Base-by-base conservation (phyloP, 2,329 filamentous ascomycete species). In the Trichoderma pleuroti region DNA sequence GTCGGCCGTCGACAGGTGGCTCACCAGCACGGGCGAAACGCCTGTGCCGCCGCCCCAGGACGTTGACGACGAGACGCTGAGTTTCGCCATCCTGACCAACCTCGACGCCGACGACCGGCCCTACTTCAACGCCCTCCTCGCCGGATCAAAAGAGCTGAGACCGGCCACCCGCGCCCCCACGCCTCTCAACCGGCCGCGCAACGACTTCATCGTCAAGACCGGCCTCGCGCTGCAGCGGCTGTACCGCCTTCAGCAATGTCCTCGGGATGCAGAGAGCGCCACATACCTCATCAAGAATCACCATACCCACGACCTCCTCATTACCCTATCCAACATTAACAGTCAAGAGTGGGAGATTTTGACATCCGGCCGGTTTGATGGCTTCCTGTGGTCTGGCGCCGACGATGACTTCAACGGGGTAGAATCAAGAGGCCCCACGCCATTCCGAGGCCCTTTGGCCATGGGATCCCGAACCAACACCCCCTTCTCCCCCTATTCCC, bases 261-360 rank as follows among this genome's bases (percentile, higher is more conserved):
- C 95, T 1, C 90, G 95, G 60, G 93, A 97, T 76, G 92, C 94
- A 21, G 94, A 98, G 79, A 90, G 91, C 7, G 93, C 92, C 14
- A 90, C 96, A 75, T 98, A 93, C 78, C 88, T 98, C 61, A 87
- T 98, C 73, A 93, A 92, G 79, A 92, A 98, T 78, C 90, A 91
- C 0, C 85, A 88, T 14, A 88, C 96, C 62, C 95, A 98, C 79
- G 92, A 96, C 76, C 89, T 97, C 36, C 88, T 98, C 4, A 90
- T 93, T 52, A 97, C 95, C 0, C 86, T 98, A 63, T 91, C 92
- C 42, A 93, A 94, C 66, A 96, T 98, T 75, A 96, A 92, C 77
- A 88, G 90, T 60, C 92, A 93, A n/a, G 95, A 98, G 80, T 98
- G 95, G 95, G 95, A 98, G 73, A 97, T 98, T 69, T 86, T 98